Percentiles rank a stretch among this genome's conserved stretches.
phyloP scores from a whole-genome alignment of 768 basidiomycete species.

The Cyclocybe cylindracea region DNA sequence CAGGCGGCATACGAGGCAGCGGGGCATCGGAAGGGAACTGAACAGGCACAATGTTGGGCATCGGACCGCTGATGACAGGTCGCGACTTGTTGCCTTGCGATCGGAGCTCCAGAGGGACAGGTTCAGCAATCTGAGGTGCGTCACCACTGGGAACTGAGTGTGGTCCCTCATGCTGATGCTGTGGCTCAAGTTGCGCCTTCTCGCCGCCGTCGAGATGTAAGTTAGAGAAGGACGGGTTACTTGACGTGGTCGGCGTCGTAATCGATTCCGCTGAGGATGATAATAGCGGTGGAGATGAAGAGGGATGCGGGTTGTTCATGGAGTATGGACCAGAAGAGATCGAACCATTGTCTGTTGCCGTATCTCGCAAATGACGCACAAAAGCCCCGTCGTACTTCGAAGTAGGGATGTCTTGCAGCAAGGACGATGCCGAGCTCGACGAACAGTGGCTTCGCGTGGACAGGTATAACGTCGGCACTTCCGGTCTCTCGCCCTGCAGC shows the following conservation, averaged over 20 bases:
- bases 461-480: conserved; percentile 39
- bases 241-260: conserved; percentile 55
- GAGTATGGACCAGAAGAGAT: conserved; percentile 30
- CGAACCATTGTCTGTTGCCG: conserved; percentile 24
- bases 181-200: conserved; percentile 6
- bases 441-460: conserved; percentile 33
- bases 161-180: conserved; percentile 17
- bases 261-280: conserved; percentile 65
- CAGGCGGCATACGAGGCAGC: conserved; percentile 21
- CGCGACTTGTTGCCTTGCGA: conserved; percentile 14
- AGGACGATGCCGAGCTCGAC: conserved; percentile 28
- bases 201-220: conserved; percentile 25
- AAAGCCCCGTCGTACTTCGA: neutral
- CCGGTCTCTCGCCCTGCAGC: conserved; percentile 17
- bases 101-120: conserved; percentile 17
- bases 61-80: conserved; percentile 29
- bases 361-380: conserved; percentile 5
- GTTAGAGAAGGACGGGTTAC: conserved; percentile 40
- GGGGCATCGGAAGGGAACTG: conserved; percentile 47
- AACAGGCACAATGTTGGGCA: conserved; percentile 30
- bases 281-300: conserved; percentile 45
- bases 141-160: conserved; percentile 15
- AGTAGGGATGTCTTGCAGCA: conserved; percentile 5
- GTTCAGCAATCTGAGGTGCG: conserved; percentile 18
- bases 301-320: conserved; percentile 11